Conservation (phyloP, 2,329 filamentous ascomycete species). For the Xylariaceae sp. region DNA sequence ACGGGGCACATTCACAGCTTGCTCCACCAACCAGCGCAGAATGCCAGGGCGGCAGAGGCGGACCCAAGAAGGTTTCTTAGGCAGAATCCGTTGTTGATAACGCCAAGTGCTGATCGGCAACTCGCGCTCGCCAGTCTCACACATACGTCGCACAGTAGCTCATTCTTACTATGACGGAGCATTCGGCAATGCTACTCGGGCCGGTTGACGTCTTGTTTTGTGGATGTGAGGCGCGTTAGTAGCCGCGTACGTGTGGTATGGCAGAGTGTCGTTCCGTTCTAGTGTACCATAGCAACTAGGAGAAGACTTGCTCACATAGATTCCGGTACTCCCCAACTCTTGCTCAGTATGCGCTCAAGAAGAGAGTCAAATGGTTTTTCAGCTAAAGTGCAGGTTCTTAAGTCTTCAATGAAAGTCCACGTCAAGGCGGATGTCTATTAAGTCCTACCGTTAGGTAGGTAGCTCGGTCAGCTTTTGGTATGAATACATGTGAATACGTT, state of each 20-base stretch:
- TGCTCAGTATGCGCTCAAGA: not conserved
- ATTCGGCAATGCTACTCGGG: not conserved
- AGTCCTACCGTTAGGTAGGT: too few species aligned
- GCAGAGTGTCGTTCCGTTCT: not conserved
- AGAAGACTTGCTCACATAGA: not conserved
- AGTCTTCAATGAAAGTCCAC: not conserved
- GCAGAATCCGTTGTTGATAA: not conserved
- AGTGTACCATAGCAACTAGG: not conserved
- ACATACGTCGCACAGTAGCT: not conserved
- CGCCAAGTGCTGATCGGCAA: not conserved
- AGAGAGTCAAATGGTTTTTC: not conserved
- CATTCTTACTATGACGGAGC: not conserved
- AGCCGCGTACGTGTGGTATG: not conserved
- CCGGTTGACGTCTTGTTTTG: not conserved
- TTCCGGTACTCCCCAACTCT: not conserved
- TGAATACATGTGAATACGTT: too few species aligned
- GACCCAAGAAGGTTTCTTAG: slow-evolving; percentile 8
- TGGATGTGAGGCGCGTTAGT: not conserved
- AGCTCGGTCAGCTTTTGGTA: too few species aligned
- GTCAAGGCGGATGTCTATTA: not conserved
- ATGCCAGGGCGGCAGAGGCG: slow-evolving; percentile 6
- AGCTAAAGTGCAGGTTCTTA: not conserved
- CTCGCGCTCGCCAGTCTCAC: not conserved
- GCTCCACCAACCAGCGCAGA: not conserved
- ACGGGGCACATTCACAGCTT: not conserved